Conservation (phyloP, 2,329 filamentous ascomycete species). For the Aspergillus sp. region DNA sequence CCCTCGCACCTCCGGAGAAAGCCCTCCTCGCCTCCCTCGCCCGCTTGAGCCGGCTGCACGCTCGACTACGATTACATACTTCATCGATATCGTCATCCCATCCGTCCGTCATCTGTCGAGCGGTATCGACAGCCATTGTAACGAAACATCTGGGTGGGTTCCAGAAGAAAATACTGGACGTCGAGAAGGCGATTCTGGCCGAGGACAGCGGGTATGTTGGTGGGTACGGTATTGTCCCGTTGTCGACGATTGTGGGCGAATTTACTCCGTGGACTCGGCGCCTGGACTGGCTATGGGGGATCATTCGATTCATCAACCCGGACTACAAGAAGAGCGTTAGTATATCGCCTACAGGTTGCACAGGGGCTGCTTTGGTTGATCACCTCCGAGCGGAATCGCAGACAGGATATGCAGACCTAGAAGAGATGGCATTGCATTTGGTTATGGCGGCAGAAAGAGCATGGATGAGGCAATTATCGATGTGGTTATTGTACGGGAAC, state of each 20-base stretch:
- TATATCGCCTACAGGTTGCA: slow-evolving; percentile 38
- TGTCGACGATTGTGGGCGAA: slow-evolving; percentile 74
- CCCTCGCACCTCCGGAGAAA: slow-evolving; percentile 67
- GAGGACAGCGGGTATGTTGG: slow-evolving; percentile 74
- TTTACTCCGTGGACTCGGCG: slow-evolving; percentile 80
- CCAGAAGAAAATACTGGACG: slow-evolving; percentile 72
- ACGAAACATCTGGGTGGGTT: slow-evolving; percentile 70
- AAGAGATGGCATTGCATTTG: slow-evolving; percentile 64
- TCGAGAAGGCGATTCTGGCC: slow-evolving; percentile 69
- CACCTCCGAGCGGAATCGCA: slow-evolving; percentile 65
- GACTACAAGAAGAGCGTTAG: slow-evolving; percentile 21
- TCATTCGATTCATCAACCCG: slow-evolving; percentile 60
- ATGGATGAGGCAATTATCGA: slow-evolving; percentile 83
- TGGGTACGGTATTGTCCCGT: slow-evolving; percentile 84
- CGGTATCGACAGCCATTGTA: slow-evolving; percentile 70
- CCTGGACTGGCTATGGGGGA: slow-evolving; percentile 76
- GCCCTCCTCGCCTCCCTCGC: slow-evolving; percentile 71
- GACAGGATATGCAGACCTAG: slow-evolving; percentile 83
- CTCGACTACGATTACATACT: slow-evolving; percentile 60
- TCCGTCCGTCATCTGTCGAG: slow-evolving; percentile 74
- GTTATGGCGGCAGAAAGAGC: slow-evolving; percentile 73
- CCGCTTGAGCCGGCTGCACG: slow-evolving; percentile 69
- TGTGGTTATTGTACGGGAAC: slow-evolving; percentile 84
- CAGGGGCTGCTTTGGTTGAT: slow-evolving; percentile 68
- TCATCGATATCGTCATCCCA: slow-evolving; percentile 61